phyloP scores from a whole-genome alignment of 2,329 filamentous ascomycete species.

The Amphichorda felina region DNA sequence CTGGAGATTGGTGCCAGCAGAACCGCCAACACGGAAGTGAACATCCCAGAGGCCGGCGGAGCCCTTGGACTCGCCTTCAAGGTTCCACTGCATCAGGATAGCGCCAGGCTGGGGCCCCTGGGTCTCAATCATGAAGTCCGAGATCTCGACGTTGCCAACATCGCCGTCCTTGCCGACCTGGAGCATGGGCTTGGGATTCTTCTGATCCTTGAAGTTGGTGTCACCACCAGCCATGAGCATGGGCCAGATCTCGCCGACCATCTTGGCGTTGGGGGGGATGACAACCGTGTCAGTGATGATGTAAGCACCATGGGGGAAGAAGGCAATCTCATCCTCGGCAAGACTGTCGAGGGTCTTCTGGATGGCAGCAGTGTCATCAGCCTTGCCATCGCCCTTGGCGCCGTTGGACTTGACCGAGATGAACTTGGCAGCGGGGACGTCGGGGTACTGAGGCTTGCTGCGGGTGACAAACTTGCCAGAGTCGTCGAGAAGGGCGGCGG shows the following conservation, averaged over 20 bases:
- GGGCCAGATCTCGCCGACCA: constrained; percentile 87
- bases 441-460: constrained; percentile 81
- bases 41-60: constrained; percentile 83
- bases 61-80: constrained; percentile 33
- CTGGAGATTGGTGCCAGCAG: constrained; percentile 73
- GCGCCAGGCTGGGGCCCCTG: constrained; percentile 75
- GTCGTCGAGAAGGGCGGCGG: constrained; percentile 49
- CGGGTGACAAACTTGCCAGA: constrained; percentile 66
- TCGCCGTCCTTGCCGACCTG: constrained; percentile 72
- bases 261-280: constrained; percentile 69
- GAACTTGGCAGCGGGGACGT: constrained; percentile 55
- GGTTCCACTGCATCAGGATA: constrained; percentile 52
- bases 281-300: constrained; percentile 57
- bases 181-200: constrained; percentile 73
- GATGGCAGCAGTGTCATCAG: constrained; percentile 79
- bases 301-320: constrained; percentile 67
- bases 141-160: constrained; percentile 72
- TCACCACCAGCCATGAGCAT: constrained; percentile 72
- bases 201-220: constrained; percentile 58
- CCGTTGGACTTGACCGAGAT: constrained; percentile 73
- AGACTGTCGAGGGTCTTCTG: constrained; percentile 65
- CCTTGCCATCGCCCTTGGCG: constrained; percentile 75
- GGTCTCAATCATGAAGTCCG: constrained; percentile 77
- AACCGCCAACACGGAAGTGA: constrained; percentile 88
- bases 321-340: constrained; percentile 52